Conservation (phyloP, 345 rosid genomes). For the Eucalyptus curtisii region DNA sequence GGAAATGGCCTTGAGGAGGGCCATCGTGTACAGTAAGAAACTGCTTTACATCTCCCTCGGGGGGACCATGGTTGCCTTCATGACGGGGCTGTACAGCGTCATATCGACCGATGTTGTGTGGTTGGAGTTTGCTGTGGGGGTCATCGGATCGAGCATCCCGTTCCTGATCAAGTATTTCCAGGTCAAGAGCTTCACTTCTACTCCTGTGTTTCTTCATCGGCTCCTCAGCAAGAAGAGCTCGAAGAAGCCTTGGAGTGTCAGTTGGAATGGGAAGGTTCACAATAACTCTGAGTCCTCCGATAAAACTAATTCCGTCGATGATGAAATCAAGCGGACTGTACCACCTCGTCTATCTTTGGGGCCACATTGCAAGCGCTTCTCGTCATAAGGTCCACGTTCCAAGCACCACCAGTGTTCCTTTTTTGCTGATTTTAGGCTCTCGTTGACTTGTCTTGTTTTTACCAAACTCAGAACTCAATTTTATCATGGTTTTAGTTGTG, state of each 20-base stretch:
- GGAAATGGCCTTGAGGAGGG: too few species aligned
- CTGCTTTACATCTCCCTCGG: background rate
- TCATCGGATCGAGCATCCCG: background rate
- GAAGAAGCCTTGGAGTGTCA: background rate
- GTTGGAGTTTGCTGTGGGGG: background rate
- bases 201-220: background rate
- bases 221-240: background rate
- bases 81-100: background rate
- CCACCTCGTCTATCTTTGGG: too few species aligned
- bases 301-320: too few species aligned
- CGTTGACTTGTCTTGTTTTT: background rate
- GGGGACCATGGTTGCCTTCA: background rate
- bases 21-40: background rate
- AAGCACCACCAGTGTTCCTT: background rate
- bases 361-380: too few species aligned
- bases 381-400: background rate
- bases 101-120: background rate
- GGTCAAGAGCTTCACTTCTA: background rate
- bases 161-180: background rate
- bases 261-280: background rate
- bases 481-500: background rate
- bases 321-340: too few species aligned
- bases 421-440: background rate
- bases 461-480: background rate
- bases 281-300: too few species aligned